Conservation (phyloP, 2,329 filamentous ascomycete genomes). For the Pyricularia pennisetigena region DNA sequence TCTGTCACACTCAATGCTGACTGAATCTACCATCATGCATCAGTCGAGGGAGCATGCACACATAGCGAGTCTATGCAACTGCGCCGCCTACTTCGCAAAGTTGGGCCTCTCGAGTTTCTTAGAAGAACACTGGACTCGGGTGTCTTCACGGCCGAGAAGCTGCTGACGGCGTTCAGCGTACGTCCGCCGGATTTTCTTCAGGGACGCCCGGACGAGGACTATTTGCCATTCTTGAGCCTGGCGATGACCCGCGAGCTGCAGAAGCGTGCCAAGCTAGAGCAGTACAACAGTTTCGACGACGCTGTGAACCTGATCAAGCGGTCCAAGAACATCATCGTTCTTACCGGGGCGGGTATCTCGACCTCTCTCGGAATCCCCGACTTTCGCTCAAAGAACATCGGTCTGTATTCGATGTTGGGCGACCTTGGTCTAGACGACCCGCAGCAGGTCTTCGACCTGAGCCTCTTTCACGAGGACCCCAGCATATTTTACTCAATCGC, state of each 20-base stretch:
- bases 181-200: conserved; percentile 65
- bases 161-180: conserved; percentile 80
- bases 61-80: conserved; percentile 59
- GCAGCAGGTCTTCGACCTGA: conserved; percentile 91
- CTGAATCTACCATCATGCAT: conserved; percentile 5
- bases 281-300: conserved; percentile 82
- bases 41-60: conserved; percentile 46
- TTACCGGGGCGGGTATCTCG: conserved; percentile 93
- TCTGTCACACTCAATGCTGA: background rate
- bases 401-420: conserved; percentile 78
- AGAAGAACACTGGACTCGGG: conserved; percentile 59
- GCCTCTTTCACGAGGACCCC: conserved; percentile 77
- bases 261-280: conserved; percentile 67
- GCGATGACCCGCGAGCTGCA: conserved; percentile 72
- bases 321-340: conserved; percentile 77
- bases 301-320: conserved; percentile 67
- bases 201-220: conserved; percentile 61
- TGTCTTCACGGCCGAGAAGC: conserved; percentile 66
- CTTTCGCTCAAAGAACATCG: conserved; percentile 87
- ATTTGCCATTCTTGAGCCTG: conserved; percentile 64
- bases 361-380: conserved; percentile 95
- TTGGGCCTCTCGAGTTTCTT: conserved; percentile 73
- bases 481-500: conserved; percentile 85
- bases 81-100: conserved; percentile 59
- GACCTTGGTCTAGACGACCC: conserved; percentile 73